Conservation (phyloP, 352 stramenopile genomes). For the Phytophthora tentaculata region DNA sequence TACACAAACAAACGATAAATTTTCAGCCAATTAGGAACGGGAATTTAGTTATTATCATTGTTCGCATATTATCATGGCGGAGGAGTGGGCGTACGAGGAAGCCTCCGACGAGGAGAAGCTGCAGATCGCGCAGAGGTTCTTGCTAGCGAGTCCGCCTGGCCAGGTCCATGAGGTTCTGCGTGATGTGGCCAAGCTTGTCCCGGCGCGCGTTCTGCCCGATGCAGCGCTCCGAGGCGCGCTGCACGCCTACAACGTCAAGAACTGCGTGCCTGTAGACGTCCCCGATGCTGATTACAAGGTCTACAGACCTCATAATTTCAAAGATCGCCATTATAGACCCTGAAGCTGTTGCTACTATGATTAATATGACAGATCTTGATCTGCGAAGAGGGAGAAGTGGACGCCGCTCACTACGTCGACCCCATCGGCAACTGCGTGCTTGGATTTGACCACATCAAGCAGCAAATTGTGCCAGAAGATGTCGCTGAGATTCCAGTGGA, state of each 20-base stretch:
- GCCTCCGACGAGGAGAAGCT: constrained; percentile 91
- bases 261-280: constrained; percentile 65
- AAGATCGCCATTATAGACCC: background rate
- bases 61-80: constrained; percentile 50
- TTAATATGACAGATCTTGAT: constrained; percentile 66
- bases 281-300: constrained; percentile 80
- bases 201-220: constrained; percentile 72
- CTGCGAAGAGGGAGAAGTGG: constrained; percentile 81
- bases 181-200: constrained; percentile 87
- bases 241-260: constrained; percentile 85
- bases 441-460: constrained; percentile 89
- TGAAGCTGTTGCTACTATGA: constrained; percentile 11
- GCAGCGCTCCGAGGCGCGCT: constrained; percentile 69
- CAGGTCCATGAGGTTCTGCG: constrained; percentile 89
- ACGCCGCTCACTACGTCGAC: constrained; percentile 87
- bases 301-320: background rate
- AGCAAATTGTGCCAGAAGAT: constrained; percentile 62
- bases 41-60: background rate
- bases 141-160: constrained; percentile 90
- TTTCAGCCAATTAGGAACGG: constrained; percentile 1
- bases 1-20: background rate
- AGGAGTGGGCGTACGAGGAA: constrained; percentile 72
- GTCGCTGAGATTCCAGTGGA: constrained; percentile 51
- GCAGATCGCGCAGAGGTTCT: constrained; percentile 87
- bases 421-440: constrained; percentile 75